These are phyloP conservation scores for Rhododendron williamsianum DNA, from an alignment of 148 eudicot genomes.

Conservation along the genomic window DNA sequence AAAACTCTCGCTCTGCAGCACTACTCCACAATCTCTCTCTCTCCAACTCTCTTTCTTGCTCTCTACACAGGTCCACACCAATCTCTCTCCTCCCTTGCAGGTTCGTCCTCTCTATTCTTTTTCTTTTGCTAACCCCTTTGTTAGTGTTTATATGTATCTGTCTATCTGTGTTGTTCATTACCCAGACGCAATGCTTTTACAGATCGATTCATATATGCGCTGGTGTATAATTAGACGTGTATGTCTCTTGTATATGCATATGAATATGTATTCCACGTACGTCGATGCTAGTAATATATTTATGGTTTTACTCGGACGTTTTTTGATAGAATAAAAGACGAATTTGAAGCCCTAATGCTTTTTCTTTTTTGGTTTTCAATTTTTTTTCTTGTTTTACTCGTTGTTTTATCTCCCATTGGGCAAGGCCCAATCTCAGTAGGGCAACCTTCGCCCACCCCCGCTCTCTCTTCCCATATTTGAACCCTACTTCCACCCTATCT, in stretches of 20 bases:
- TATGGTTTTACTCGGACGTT: neutral
- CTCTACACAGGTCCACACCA: neutral
- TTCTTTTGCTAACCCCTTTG: neutral
- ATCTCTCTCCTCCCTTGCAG: neutral
- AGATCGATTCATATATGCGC: neutral
- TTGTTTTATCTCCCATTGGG: too few relatives aligned
- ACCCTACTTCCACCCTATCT: slow-evolving; percentile 7
- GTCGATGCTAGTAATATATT: neutral
- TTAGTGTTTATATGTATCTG: neutral
- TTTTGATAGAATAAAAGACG: neutral
- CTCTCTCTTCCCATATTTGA: slow-evolving; percentile 8
- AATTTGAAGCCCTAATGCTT: neutral
- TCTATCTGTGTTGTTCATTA: neutral
- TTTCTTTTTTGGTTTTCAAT: too few relatives aligned
- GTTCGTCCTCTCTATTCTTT: neutral
- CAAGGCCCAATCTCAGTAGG: too few relatives aligned
- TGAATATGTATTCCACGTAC: neutral
- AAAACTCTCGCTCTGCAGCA: slow-evolving; percentile 7
- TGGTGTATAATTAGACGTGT: neutral
- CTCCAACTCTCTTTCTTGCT: neutral
- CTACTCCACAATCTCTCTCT: neutral
- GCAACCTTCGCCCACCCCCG: too few relatives aligned
- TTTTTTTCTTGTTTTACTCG: too few relatives aligned
- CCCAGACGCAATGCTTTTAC: neutral
- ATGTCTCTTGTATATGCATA: neutral